Evolutionary conservation across 129 eudicot genomes (phyloP).

Genomic region (Chrysanthemum lavandulifolium): DNA sequence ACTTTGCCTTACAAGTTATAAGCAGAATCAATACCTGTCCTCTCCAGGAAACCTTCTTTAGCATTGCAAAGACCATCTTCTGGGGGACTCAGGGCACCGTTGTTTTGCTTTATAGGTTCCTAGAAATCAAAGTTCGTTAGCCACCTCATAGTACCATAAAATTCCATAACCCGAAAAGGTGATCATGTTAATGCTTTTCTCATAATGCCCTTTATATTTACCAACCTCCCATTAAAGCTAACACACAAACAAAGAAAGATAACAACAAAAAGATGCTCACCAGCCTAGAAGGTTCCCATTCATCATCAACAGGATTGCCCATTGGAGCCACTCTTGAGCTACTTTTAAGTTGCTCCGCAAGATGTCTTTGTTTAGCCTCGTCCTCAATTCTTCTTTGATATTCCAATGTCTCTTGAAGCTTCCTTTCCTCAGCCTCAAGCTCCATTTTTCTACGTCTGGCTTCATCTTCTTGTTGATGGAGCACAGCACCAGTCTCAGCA

Average conservation of each 20-base stretch:
- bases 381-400: slow-evolving; percentile 88
- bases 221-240: neutral
- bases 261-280: slow-evolving; percentile 12
- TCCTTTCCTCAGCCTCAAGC: slow-evolving; percentile 96
- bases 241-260: neutral
- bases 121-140: slow-evolving; percentile 25
- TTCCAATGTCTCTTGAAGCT: slow-evolving; percentile 97
- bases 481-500: slow-evolving; percentile 30
- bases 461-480: slow-evolving; percentile 63
- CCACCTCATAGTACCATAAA: slow-evolving; percentile 10
- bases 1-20: slow-evolving; percentile 2
- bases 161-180: slow-evolving; percentile 11
- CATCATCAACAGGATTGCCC: slow-evolving; percentile 33
- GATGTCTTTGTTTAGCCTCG: slow-evolving; percentile 90
- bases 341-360: slow-evolving; percentile 60
- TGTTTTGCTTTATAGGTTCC: slow-evolving; percentile 45
- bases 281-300: slow-evolving; percentile 30
- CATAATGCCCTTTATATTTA: neutral
- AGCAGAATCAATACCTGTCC: slow-evolving; percentile 32
- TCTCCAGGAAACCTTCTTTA: slow-evolving; percentile 9
- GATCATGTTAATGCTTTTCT: slow-evolving; percentile 7
- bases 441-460: slow-evolving; percentile 53
- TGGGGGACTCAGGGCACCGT: slow-evolving; percentile 34
- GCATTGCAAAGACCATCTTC: slow-evolving; percentile 38
- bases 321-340: slow-evolving; percentile 28